Evolutionary conservation across 805 yeast genomes (phyloP).

Genomic region (Zygosaccharomyces pseudorouxii): DNA sequence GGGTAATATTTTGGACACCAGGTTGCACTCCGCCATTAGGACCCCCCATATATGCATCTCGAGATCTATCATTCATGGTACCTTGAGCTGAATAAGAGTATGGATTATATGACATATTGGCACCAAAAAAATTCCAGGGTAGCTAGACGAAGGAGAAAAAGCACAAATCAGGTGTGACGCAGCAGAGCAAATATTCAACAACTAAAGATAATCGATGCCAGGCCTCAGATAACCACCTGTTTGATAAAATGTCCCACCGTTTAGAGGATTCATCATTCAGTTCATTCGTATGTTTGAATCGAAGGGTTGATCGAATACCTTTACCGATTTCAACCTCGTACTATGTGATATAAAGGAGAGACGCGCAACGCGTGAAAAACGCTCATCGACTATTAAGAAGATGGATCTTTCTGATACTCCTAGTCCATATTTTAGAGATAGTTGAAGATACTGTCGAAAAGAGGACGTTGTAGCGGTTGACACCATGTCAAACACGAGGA

Average conservation of each 20-base stretch:
- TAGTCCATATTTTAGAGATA: conserved; percentile 42
- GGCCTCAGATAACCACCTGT: not conserved
- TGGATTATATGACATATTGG: conserved; percentile 44
- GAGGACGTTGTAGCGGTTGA: not conserved
- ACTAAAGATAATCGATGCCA: not conserved
- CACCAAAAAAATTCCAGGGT: no score
- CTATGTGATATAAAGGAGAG: not conserved
- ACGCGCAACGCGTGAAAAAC: conserved; percentile 4
- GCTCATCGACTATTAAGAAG: conserved; percentile 1
- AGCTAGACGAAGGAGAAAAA: not conserved
- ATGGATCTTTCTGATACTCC: not conserved
- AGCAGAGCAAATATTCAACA: not conserved
- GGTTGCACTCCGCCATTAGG: conserved; percentile 28
- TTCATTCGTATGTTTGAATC: not conserved
- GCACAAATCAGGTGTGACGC: not conserved
- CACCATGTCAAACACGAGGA: not conserved
- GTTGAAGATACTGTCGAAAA: no score
- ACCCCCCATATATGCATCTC: conserved; percentile 5
- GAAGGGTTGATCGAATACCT: not conserved
- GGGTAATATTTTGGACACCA: conserved; percentile 17
- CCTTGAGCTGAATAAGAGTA: conserved; percentile 35
- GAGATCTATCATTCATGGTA: conserved; percentile 19
- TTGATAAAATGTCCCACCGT: not conserved
- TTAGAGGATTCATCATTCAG: not conserved
- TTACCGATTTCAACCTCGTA: not conserved